Percentiles rank a stretch among this genome's conserved stretches.
phyloP scores from a whole-genome alignment of 2,329 filamentous ascomycete species.

The Alternaria gaisen region DNA sequence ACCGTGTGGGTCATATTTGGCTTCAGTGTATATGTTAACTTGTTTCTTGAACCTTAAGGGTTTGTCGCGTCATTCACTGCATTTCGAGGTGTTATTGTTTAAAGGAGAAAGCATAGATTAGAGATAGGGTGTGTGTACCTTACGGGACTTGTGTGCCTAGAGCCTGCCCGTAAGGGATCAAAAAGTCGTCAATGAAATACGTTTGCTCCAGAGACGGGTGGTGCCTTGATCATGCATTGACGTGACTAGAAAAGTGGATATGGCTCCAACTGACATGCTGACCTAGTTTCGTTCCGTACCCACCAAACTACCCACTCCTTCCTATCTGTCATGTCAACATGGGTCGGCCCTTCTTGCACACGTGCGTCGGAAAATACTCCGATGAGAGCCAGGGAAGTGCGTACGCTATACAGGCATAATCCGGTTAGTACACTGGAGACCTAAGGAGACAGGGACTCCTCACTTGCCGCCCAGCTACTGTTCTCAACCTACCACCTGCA shows the following conservation, averaged over 20 bases:
- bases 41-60: constrained; percentile 1
- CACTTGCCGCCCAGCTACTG: background rate
- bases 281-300: background rate
- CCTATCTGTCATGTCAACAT: background rate
- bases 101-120: constrained; percentile 5
- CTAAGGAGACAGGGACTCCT: background rate
- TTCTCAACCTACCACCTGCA: background rate
- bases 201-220: background rate
- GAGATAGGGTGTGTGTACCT: background rate
- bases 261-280: background rate
- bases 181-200: constrained; percentile 8
- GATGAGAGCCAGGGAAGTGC: background rate
- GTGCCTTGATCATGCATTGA: background rate
- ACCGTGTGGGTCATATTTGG: constrained; percentile 20
- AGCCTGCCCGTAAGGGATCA: constrained; percentile 2
- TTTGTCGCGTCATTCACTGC: constrained; percentile 7
- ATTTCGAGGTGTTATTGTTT: constrained; percentile 6
- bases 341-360: constrained; percentile 6
- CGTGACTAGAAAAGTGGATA: constrained; percentile 2
- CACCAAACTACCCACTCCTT: constrained; percentile 3
- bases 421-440: background rate
- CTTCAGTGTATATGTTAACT: constrained; percentile 30
- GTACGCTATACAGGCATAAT: constrained; percentile 2
- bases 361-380: constrained; percentile 3
- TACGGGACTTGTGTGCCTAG: background rate